Evolutionary conservation across 495 filamentous ascomycete species (phyloP), one percentile per base, ranked within the genome.

Genomic region (Usnea hakonensis): DNA sequence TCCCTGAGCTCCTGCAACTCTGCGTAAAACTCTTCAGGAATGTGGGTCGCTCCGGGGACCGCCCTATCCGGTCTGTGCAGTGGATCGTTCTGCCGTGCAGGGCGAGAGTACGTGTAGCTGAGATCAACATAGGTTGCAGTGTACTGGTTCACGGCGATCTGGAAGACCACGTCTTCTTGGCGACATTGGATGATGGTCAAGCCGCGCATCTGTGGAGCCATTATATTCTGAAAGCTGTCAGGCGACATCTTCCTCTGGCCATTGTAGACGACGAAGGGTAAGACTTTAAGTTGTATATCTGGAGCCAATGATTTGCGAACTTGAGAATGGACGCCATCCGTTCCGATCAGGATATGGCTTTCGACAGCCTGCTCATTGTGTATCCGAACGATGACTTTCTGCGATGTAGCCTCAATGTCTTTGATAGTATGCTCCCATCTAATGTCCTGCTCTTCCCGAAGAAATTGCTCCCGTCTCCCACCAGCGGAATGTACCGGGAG

Each of bases 181-280:
- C 55, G 59, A 19, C 55, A 41, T 33, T 68, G 61, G 17, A 71
- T 44, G 5, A 69, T 35, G 19, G 57, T 62, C 5, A 38, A 28
- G 44, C 65, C 60, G 21, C 66, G 30, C 62, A 72, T 62, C n/a
- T 60, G 37, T 5, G 64, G 37, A 1, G 61, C 64, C 13, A 68
- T 61, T 2, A 43, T n/a, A 3, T 55, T 36, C 14, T 69, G 30
- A 57, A 71, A 76, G 3, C 57, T 26, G 5, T n/a, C 35, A 10
- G 33, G 19, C 14, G 65, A 56, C 5, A 79, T 52, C 1, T 54
- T 57, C 14, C 77, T 66, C 54, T 68, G 74, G 28, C 75, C 77
- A 38, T 71, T 74, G 60, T 72, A 78, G 9, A 73, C 77, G 4
- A 71, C 77, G 55, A 59, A 76, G 2, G 73, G 77, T 2, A 76